Evolutionary conservation across 257 asterid species (phyloP).

Genomic region (Echium plantagineum): DNA sequence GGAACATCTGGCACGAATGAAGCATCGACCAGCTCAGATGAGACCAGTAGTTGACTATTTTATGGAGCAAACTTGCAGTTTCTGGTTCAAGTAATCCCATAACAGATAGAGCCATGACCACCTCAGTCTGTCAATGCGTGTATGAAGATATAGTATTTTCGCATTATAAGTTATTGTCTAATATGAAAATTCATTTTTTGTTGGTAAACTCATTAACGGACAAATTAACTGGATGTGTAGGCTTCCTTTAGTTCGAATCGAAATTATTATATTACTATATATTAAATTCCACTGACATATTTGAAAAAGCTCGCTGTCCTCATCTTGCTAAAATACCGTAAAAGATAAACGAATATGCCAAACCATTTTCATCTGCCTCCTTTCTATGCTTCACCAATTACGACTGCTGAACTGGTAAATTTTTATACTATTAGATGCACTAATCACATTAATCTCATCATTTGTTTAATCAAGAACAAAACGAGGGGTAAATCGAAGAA

Average conservation of each 20-base stretch:
- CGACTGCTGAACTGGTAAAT: neutral
- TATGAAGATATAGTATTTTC: neutral
- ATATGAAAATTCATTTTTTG: too few species aligned
- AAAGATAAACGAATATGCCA: too few species aligned
- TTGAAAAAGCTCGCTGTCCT: too few species aligned
- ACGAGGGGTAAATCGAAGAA: neutral
- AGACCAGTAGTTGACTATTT: neutral
- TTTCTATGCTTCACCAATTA: neutral
- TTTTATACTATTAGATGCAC: too few species aligned
- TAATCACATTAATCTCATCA: neutral
- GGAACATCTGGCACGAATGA: constrained; percentile 46
- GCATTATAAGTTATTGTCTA: neutral
- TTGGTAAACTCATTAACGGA: too few species aligned
- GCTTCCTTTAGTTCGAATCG: too few species aligned
- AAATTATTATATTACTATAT: too few species aligned
- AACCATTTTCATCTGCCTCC: neutral
- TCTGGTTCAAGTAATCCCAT: neutral
- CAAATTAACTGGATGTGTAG: too few species aligned
- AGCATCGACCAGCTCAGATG: constrained; percentile 62
- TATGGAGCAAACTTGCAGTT: neutral
- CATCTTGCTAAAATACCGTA: too few species aligned
- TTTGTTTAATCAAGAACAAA: neutral
- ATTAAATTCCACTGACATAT: too few species aligned
- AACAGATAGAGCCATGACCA: too few species aligned
- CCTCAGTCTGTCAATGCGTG: neutral